Base-by-base conservation (phyloP, 768 basidiomycete species). In the Trametes cubensis region DNA sequence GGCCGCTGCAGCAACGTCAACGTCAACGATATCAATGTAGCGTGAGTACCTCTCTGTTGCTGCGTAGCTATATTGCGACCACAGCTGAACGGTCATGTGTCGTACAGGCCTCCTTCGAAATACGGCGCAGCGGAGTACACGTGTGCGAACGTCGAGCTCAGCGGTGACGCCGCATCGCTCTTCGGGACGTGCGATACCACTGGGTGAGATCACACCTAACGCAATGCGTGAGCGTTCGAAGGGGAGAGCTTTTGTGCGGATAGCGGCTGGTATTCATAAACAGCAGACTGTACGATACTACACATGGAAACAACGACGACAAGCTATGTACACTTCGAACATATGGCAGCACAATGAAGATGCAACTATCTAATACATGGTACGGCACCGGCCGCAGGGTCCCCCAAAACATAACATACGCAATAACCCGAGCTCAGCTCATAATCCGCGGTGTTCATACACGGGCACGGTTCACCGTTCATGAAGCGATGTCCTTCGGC, bases 111-210 rank as follows among this genome's bases (percentile, higher is more conserved):
- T 71, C 67, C 76, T 67, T 59, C 78, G 72, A 39, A 74, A 72
- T 34, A 73, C 45, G 81, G 82, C n/a, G 71, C 68, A 4, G 78
- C 83, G 3, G 72, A 75, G 40, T 86, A 77, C 67, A 72, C 75
- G 4, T 86, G 86, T 70, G 79, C 83, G 67, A 86, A 85, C 64
- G 75, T 85, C n/a, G 73, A 76, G 17, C 65, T 84, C 34, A 74
- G 70, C 4, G 83, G 83, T 15, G 75, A 78, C 62, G 66, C 80
- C 1, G 81, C 79, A 1, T 70, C 71, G 6, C 64, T 82, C 34
- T 85, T 85, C 69, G 76, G 77, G 18, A 63, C 70, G 11, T 73
- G 72, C 47, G 26, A 48, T 40, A 66, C 53, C 18, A 72, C 71
- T 15, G 62, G 56, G 13, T 63, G 38, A 54, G 25, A 1, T 20